Evolutionary conservation across 768 basidiomycete species (phyloP).

Genomic region (Hygrophorus pudorinus): DNA sequence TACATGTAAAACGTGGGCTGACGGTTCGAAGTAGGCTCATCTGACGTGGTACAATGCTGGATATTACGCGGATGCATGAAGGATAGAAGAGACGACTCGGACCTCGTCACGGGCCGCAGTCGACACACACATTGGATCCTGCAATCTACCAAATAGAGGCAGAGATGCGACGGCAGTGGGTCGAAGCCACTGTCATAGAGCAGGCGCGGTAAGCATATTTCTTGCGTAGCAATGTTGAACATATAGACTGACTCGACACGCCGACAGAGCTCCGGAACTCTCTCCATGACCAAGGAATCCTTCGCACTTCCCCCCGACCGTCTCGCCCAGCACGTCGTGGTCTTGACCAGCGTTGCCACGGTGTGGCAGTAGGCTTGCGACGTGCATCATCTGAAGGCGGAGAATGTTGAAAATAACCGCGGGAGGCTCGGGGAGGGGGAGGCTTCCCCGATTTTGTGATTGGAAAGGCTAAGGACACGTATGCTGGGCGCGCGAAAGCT

Average conservation of each 20-base stretch:
- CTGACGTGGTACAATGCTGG: neutral
- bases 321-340: neutral
- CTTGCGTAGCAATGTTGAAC: too few relatives aligned
- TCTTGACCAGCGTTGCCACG: neutral
- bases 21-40: neutral
- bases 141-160: too few relatives aligned
- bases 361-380: slow-evolving; percentile 2
- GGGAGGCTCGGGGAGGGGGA: neutral
- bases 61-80: neutral
- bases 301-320: neutral
- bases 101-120: neutral
- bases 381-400: neutral
- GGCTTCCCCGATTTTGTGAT: slow-evolving; percentile 1
- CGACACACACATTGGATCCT: neutral
- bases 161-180: too few relatives aligned
- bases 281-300: neutral
- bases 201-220: too few relatives aligned
- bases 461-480: neutral
- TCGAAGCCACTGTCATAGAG: too few relatives aligned
- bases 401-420: neutral
- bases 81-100: slow-evolving; percentile 1
- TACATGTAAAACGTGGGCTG: neutral
- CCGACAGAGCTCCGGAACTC: neutral
- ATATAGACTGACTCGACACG: neutral
- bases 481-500: neutral